A percentile compares a stretch with the other conserved stretches of the same genome.
Conservation (phyloP, 495 filamentous ascomycete species). For the Chaetomidium leptoderma region DNA sequence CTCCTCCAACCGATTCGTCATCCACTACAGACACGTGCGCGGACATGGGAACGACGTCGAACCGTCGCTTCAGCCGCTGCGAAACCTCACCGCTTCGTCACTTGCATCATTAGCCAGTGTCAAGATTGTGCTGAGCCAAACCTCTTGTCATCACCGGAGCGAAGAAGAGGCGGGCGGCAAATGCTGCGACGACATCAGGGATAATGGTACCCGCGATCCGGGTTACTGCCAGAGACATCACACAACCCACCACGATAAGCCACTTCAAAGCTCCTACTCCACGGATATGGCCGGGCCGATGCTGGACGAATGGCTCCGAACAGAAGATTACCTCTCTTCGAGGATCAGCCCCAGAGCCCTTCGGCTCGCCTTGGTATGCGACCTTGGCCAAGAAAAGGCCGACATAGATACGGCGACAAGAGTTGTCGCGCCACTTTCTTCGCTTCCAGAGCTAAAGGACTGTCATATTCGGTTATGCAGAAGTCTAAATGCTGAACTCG, state of each 20-base stretch:
- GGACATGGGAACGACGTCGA: not conserved
- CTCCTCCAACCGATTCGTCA: slow-evolving; percentile 1
- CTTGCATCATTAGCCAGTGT: not conserved
- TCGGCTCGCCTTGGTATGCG: slow-evolving; percentile 1
- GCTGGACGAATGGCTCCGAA: slow-evolving; percentile 1
- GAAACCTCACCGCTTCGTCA: not conserved
- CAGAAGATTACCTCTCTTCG: not conserved
- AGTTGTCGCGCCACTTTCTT: not conserved
- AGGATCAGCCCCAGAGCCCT: not conserved
- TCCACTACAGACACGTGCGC: not conserved
- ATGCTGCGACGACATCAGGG: not conserved
- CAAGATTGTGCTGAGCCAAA: not conserved
- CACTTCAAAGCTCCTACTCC: not conserved
- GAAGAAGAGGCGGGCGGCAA: not conserved
- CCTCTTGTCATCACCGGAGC: not conserved
- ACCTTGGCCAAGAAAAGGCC: not conserved
- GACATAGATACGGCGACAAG: not conserved
- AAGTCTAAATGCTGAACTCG: not conserved
- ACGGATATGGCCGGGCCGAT: not conserved
- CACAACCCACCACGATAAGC: not conserved
- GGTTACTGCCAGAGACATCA: not conserved
- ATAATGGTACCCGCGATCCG: not conserved
- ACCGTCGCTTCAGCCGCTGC: not conserved
- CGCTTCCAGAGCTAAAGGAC: not conserved
- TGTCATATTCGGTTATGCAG: not conserved